Base-by-base conservation (phyloP, 306 rosid species). In the Castanea sativa region DNA sequence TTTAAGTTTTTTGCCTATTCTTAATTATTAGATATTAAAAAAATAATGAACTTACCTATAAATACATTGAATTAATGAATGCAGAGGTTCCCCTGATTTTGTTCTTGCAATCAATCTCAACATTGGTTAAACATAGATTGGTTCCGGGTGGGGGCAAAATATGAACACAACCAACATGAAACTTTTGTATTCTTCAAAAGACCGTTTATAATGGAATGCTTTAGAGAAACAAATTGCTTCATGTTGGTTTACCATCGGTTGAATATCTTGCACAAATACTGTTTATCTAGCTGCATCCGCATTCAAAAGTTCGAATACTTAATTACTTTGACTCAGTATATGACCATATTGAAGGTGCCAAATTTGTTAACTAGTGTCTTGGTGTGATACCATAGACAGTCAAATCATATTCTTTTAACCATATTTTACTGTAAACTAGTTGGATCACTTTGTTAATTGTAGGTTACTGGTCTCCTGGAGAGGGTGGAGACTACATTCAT, bases 381-480 rank as follows among this genome's bases (percentile, higher is more conserved):
- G 63, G 23, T 1, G 10, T 8, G 9, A 57, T 57, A 19, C 25
- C 21, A 19, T 10, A 57, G 29, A 57, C 4, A 11, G 29, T 57
- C 63, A 57, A n/a, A 5, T 77, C 56, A 57, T 80, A 30, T 43
- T 45, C 21, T 63, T 52, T 52, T 64, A 25, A 57, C 33, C 45
- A 30, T 25, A 15, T 43, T 7, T 45, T 67, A 18, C 43, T 32
- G 19, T 57, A 25, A 63, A 74, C 73, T 72, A 49, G 72, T 43
- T 76, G 49, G 14, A 72, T 52, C 2, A 14, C 64, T 58, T 69
- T 43, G 52, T 55, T 85, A 41, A 61, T 78, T 35, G 45, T 61
- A 88, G 94, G 85, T 88, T 43, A 84, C 71, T 32, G 69, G 64
- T 73, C 91, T 88, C 61, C 56, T 90, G 87, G 94, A 90, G 86